Conservation (phyloP, 805 yeast genomes). For the Saturnispora gosingensis region DNA sequence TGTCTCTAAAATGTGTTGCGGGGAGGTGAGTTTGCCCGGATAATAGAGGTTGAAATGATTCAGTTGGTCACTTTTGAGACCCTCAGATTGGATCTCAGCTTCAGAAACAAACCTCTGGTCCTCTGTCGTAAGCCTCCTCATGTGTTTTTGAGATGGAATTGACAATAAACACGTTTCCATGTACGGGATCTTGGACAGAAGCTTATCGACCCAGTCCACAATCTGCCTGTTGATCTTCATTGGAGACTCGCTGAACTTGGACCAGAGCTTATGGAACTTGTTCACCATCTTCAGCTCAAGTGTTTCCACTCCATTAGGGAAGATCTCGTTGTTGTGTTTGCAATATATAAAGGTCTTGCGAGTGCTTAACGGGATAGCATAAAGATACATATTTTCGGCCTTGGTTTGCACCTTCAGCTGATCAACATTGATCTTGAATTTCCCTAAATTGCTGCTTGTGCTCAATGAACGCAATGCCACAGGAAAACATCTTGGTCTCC, state of each 20-base stretch:
- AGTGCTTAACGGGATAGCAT: conserved; percentile 65
- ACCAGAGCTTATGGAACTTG: conserved; percentile 56
- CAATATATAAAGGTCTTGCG: conserved; percentile 56
- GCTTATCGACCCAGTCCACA: conserved; percentile 40
- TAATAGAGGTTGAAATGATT: conserved; percentile 38
- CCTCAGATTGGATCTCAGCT: conserved; percentile 9
- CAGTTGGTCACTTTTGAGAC: conserved; percentile 22
- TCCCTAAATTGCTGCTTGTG: not conserved
- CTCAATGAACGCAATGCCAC: not conserved
- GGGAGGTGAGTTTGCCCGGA: conserved; percentile 33
- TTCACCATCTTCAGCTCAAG: conserved; percentile 34
- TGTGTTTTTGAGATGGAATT: conserved; percentile 59
- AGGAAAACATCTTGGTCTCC: not conserved
- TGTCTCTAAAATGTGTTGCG: conserved; percentile 28
- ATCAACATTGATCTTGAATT: not conserved
- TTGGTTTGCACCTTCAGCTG: not conserved
- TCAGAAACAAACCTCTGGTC: not conserved
- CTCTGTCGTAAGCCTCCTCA: conserved; percentile 36
- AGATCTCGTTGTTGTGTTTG: conserved; percentile 38
- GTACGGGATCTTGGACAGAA: conserved; percentile 64
- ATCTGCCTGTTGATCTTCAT: conserved; percentile 48
- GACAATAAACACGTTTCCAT: conserved; percentile 67
- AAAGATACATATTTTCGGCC: conserved; percentile 38
- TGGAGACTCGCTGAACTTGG: conserved; percentile 45
- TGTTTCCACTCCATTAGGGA: conserved; percentile 26